phyloP scores from a whole-genome alignment of 768 basidiomycete genomes.

The Kwoniella sp. region DNA sequence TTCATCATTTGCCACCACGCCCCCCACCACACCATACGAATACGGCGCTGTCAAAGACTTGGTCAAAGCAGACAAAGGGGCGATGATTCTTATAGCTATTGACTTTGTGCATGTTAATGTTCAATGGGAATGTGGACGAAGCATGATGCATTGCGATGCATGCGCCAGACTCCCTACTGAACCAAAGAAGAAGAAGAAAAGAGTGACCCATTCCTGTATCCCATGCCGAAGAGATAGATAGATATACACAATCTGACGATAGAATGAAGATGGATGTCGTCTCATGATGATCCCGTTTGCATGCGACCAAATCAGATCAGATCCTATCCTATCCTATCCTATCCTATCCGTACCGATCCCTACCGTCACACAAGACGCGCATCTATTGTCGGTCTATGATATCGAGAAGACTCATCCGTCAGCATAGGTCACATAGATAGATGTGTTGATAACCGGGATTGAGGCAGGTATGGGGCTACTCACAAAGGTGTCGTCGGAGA shows the following conservation, averaged over 20 bases:
- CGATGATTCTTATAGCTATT: too few species aligned
- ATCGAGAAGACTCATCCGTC: not conserved
- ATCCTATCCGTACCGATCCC: not conserved
- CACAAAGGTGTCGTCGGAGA: constrained; percentile 69
- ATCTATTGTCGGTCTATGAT: constrained; percentile 41
- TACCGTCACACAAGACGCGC: not conserved
- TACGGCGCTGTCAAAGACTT: too few species aligned
- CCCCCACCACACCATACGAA: too few species aligned
- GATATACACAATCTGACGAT: too few species aligned
- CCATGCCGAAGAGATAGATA: constrained; percentile 2
- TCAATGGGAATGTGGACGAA: too few species aligned
- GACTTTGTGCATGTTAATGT: too few species aligned
- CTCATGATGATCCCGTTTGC: too few species aligned
- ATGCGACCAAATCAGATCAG: not conserved
- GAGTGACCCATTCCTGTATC: not conserved
- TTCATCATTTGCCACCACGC: too few species aligned
- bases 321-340: not conserved
- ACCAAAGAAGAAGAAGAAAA: not conserved
- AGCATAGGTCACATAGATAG: not conserved
- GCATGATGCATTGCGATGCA: not conserved
- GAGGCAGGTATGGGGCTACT: too few species aligned
- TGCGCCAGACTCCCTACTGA: constrained; percentile 3
- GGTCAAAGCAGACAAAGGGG: too few species aligned
- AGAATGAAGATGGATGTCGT: too few species aligned
- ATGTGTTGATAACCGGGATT: too few species aligned